Evolutionary conservation across 306 rosid genomes (phyloP), one percentile per base, ranked within the genome.

Genomic region (Carpinus fangiana): DNA sequence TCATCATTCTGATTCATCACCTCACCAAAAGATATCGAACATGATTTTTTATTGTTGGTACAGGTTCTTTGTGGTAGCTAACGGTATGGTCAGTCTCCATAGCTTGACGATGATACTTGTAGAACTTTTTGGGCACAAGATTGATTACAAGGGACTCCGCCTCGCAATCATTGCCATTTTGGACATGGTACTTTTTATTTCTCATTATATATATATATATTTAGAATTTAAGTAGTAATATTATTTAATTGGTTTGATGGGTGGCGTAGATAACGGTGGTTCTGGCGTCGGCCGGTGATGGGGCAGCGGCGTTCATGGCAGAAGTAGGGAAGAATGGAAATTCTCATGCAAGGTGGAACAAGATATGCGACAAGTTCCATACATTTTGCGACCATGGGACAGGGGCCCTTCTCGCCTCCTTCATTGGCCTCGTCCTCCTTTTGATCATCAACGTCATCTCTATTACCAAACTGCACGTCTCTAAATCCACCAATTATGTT

Each of bases 291-390:
- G 90, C 91, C 1, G 98, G 88, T 7, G 93, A 85, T 64, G 98
- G 98, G 8, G 98, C 91, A 46, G 98, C 98, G 5, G 76, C 90
- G 59, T 95, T 95, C 91, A 91, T 95, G 90, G 88, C 98, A 17
- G 85, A 77, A 67, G 81, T 95, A 45, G 98, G 97, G 52, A 95
- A 79, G 82, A 86, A 92, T 3, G 98, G 98, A 2, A 92, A 95
- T 23, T 87, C 91, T 5, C 97, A 95, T 76, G 98, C 98, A 20
- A 83, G 83, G 76, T 95, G 98, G 98, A 77, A 87, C 84, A 93
- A 95, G 79, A 95, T 93, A 6, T 95, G 98, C 62, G 98, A 95
- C 89, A 87, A 91, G 78, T 88, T 95, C 46, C 80, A 70, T 13
- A 71, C 54, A 48, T 95, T 78, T 52, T 95, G 98, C 61, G 77